Evolutionary conservation across 139 green algal genomes (phyloP), one percentile per base, ranked within the genome.

Genomic region (Picochlorum sp.): DNA sequence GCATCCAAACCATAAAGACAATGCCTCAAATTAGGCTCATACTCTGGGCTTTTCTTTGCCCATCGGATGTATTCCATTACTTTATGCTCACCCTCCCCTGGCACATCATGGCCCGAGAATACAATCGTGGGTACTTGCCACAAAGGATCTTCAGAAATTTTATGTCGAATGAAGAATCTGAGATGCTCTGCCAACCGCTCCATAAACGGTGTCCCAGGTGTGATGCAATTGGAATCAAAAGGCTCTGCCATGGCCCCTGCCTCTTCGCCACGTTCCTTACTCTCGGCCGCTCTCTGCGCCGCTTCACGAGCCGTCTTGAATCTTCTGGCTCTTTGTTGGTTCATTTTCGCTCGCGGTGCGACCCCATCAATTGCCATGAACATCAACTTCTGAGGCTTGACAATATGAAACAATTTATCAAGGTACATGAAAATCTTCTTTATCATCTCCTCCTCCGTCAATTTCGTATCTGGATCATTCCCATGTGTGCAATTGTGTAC

Each of bases 41-140:
- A 89, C 21, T 49, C 57, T 14, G 78, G 69, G 8, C 63, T 13
- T 16, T 59, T 65, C 47, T 77, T 81, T 28, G 55, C 52, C 78
- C 75, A 86, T 18, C 92, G 80, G 20, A 98, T 92, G 82, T 96
- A 91, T 77, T 97, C 92, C 92, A 98, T 96, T 74, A 97, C 93
- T 75, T 97, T 97, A 84, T 97, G 92, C 79, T 98, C 92, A 3
- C 90, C 92, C 75, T 98, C 92, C 6, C 92, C 92, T 8, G 90
- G 88, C 34, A 97, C 88, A 44, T 96, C 86, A 68, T 94, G 88
- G 5, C 87, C 88, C 72, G 79, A 88, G 58, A 95, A 89, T 11
- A 96, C 73, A 26, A 96, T 74, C 16, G 67, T 80, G 13, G 86
- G 86, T 44, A 67, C 64, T 68, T 88, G 80, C 92, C 92, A 98